These are phyloP conservation scores for Pseudozyma sp. DNA, from an alignment of 1,284 basidiomycete species.

Conservation along the genomic window DNA sequence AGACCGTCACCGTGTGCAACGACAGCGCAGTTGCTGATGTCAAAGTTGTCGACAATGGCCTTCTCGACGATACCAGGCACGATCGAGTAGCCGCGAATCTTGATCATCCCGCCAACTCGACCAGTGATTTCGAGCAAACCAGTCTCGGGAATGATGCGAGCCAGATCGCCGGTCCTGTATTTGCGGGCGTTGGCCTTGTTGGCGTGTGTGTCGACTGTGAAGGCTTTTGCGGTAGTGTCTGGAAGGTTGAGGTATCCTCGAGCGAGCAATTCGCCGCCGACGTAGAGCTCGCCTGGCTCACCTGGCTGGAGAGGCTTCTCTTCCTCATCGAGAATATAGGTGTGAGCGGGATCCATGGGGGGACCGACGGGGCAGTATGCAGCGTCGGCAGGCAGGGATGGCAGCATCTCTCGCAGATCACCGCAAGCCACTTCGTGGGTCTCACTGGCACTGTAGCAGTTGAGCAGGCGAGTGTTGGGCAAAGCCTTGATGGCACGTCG, in stretches of 20 bases:
- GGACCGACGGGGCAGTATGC: conserved; percentile 65
- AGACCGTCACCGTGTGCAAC: conserved; percentile 64
- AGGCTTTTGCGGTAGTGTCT: conserved; percentile 64
- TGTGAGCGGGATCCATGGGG: conserved; percentile 57
- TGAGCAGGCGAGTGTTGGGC: conserved; percentile 62
- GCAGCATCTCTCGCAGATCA: conserved; percentile 54
- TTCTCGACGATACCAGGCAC: conserved; percentile 63
- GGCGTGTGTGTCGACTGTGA: conserved; percentile 50
- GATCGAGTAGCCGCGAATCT: conserved; percentile 66
- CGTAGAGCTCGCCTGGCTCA: conserved; percentile 62
- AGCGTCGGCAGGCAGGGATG: conserved; percentile 24
- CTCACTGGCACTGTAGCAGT: conserved; percentile 68
- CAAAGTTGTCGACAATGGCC: conserved; percentile 64
- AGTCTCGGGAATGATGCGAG: conserved; percentile 49
- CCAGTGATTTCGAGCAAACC: conserved; percentile 67
- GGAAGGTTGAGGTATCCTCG: conserved; percentile 66
- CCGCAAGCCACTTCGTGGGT: conserved; percentile 67
- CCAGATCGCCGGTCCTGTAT: conserved; percentile 67
- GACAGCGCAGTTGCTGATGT: conserved; percentile 64
- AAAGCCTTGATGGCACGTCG: conserved; percentile 61
- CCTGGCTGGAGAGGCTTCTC: conserved; percentile 55
- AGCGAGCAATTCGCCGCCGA: conserved; percentile 64
- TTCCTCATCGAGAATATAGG: conserved; percentile 64
- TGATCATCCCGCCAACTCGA: conserved; percentile 68
- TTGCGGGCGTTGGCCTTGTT: conserved; percentile 43